Conservation (phyloP, 75 land plant genomes). For the Sequoiadendron giganteum region DNA sequence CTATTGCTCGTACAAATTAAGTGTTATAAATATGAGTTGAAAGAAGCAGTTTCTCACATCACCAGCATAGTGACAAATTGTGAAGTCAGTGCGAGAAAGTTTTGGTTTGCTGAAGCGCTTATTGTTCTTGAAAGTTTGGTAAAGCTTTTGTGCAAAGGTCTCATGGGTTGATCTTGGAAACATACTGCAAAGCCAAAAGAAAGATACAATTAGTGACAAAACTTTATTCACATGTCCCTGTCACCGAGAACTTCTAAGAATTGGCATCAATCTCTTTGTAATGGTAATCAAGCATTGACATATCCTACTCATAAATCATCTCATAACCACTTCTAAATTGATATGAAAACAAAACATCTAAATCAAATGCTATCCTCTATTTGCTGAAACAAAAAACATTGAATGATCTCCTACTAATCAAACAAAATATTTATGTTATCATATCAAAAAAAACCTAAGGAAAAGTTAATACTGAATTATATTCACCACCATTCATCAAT, state of each 20-base stretch:
- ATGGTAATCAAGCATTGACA: not conserved
- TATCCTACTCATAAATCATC: not conserved
- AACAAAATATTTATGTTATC: not conserved
- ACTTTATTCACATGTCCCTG: not conserved
- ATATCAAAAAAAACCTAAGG: not conserved
- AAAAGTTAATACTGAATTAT: not conserved
- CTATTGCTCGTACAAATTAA: not conserved
- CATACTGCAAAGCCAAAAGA: conserved; percentile 59
- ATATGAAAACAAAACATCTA: not conserved
- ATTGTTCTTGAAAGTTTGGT: conserved; percentile 85
- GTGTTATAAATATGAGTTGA: not conserved
- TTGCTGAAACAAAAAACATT: not conserved
- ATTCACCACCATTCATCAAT: not conserved
- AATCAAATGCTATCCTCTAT: not conserved
- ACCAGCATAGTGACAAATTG: conserved; percentile 95
- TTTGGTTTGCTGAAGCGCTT: conserved; percentile 97
- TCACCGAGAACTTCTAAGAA: not conserved
- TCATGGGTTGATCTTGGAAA: conserved; percentile 99
- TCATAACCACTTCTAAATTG: not conserved
- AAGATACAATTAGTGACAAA: not conserved
- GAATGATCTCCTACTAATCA: not conserved
- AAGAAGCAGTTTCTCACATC: conserved; percentile 60
- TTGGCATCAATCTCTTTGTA: not conserved
- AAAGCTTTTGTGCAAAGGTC: conserved; percentile 95
- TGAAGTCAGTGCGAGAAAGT: conserved; percentile 92